Evolutionary conservation across 208 protist genomes (phyloP).

Genomic region (Leishmania braziliensis): DNA sequence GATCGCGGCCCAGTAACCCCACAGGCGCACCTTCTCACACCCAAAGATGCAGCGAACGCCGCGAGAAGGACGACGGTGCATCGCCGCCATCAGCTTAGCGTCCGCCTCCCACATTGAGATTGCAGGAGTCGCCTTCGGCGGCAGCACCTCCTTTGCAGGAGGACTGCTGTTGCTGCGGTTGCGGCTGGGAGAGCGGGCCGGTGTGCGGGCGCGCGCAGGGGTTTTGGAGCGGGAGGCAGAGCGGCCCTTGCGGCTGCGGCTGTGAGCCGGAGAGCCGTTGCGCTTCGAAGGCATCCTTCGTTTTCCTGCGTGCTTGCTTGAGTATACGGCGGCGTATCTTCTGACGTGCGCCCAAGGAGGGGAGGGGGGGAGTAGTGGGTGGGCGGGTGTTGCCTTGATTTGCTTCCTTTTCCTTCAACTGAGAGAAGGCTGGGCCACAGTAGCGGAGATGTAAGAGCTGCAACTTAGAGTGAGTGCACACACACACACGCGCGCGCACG

Average conservation of each 20-base stretch:
- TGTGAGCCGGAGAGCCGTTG: constrained; percentile 11
- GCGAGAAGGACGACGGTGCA: constrained; percentile 41
- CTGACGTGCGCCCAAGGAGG: too few species aligned
- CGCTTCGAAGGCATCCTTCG: constrained; percentile 32
- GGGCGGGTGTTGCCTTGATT: neutral
- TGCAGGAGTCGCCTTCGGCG: constrained; percentile 6
- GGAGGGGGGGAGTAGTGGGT: neutral
- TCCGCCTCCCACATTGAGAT: constrained; percentile 34
- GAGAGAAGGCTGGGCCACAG: neutral
- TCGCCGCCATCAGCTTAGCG: constrained; percentile 49
- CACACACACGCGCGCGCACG: neutral
- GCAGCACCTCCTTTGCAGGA: constrained; percentile 15
- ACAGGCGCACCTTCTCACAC: constrained; percentile 20
- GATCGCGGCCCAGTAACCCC: constrained; percentile 59
- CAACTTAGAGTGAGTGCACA: neutral
- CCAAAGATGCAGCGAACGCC: constrained; percentile 11
- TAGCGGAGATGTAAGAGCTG: neutral
- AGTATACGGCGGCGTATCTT: neutral
- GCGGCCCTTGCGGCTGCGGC: constrained; percentile 28
- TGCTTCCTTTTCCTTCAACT: neutral
- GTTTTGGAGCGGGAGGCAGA: constrained; percentile 11
- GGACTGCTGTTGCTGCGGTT: constrained; percentile 11
- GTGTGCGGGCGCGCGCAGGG: constrained; percentile 17
- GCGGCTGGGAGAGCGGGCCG: constrained; percentile 20
- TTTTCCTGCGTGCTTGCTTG: neutral